Percentiles rank a stretch among this genome's conserved stretches.
Conservation (phyloP, 164 flowering plant genomes). For the Cinnamomum chago region DNA sequence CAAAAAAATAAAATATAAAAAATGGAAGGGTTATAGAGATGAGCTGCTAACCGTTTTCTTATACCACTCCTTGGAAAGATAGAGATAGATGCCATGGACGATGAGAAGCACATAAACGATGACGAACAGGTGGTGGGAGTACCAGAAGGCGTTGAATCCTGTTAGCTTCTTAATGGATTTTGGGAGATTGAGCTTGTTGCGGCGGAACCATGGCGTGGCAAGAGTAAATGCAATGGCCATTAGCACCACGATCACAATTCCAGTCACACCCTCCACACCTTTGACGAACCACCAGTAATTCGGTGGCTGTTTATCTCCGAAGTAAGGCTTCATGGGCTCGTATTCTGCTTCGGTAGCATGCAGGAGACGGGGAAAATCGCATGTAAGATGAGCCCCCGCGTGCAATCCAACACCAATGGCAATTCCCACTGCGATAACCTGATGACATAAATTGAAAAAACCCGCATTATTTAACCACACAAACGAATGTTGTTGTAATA, state of each 20-base stretch:
- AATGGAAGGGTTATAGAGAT: background rate
- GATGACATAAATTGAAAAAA: background rate
- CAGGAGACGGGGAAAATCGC: conserved; percentile 41
- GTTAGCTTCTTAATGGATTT: conserved; percentile 22
- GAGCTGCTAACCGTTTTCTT: conserved; percentile 34
- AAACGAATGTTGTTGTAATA: no score
- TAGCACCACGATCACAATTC: conserved; percentile 31
- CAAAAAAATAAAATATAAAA: background rate
- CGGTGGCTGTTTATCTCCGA: conserved; percentile 40
- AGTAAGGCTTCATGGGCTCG: conserved; percentile 47
- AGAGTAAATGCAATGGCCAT: conserved; percentile 31
- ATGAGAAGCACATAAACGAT: conserved; percentile 31
- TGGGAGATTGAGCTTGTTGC: conserved; percentile 30
- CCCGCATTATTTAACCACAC: no score
- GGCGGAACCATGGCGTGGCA: conserved; percentile 36
- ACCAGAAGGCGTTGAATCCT: conserved; percentile 42
- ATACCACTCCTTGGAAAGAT: conserved; percentile 30
- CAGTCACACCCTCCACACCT: conserved; percentile 28
- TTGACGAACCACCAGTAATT: conserved; percentile 36
- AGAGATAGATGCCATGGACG: conserved; percentile 31
- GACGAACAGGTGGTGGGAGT: conserved; percentile 37
- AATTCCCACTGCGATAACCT: conserved; percentile 31
- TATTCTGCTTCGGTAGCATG: conserved; percentile 40
- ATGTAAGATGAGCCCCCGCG: conserved; percentile 28
- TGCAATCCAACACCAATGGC: conserved; percentile 30